Conservation (phyloP, 257 asterid genomes). For the Plantago ovata region DNA sequence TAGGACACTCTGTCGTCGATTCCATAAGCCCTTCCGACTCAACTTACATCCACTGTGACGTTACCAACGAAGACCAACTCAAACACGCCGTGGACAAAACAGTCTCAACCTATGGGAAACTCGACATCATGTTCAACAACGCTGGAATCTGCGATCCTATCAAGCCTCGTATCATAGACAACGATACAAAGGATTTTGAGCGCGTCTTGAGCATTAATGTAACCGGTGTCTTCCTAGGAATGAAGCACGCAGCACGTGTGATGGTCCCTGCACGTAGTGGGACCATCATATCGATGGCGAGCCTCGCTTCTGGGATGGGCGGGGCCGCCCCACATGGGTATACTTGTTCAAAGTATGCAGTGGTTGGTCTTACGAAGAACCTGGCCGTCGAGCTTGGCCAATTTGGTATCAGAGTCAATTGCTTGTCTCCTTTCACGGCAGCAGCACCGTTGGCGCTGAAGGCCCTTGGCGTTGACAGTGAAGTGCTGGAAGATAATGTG, state of each 20-base stretch:
- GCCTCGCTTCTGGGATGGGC: conserved; percentile 28
- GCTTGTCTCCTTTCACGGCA: conserved; percentile 2
- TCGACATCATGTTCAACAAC: conserved; percentile 12
- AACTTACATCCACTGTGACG: conserved; percentile 6
- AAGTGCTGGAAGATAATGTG: neutral
- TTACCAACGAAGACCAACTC: conserved; percentile 5
- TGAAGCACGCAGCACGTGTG: conserved; percentile 47
- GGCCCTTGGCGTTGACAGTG: neutral
- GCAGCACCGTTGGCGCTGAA: neutral
- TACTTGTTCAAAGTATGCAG: conserved; percentile 38
- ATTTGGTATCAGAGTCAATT: conserved; percentile 7
- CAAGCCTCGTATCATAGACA: conserved; percentile 16
- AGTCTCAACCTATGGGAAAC: conserved; percentile 5
- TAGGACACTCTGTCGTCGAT: neutral
- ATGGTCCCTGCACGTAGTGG: conserved; percentile 42
- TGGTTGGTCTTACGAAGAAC: conserved; percentile 39
- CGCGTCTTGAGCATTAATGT: conserved; percentile 29
- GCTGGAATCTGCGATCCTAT: conserved; percentile 2
- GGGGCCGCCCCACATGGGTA: conserved; percentile 38
- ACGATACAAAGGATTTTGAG: conserved; percentile 24
- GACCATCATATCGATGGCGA: conserved; percentile 35
- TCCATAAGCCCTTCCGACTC: conserved; percentile 1
- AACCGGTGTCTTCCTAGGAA: conserved; percentile 37
- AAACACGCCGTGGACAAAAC: neutral
- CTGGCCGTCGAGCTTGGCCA: conserved; percentile 30